phyloP scores from a whole-genome alignment of 352 stramenopile species.

The Detonula confervacea region DNA sequence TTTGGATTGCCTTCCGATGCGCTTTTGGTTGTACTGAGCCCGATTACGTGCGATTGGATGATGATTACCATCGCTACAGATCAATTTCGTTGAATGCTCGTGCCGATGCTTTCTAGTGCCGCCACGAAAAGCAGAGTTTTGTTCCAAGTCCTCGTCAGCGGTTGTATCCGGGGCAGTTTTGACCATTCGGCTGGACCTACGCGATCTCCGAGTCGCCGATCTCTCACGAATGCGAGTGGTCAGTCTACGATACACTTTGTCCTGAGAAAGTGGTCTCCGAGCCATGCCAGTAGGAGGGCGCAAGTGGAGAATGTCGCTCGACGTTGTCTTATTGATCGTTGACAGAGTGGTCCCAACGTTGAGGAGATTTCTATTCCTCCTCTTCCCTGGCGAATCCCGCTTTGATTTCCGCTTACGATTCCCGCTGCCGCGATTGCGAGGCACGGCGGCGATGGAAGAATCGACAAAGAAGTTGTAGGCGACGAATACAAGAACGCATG shows the following conservation, averaged over 20 bases:
- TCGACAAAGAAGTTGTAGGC: conserved; percentile 16
- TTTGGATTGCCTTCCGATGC: neutral
- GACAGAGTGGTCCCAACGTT: neutral
- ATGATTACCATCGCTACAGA: neutral
- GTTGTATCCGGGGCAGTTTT: neutral
- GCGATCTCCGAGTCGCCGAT: neutral
- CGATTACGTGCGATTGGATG: conserved; percentile 16
- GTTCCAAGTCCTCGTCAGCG: neutral
- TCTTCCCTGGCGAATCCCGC: neutral
- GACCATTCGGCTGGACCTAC: neutral
- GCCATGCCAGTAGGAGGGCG: conserved; percentile 9
- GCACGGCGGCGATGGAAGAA: neutral
- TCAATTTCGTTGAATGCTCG: neutral
- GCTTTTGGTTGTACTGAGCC: conserved; percentile 6
- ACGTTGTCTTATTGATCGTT: neutral
- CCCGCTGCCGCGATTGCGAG: neutral
- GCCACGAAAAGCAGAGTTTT: neutral
- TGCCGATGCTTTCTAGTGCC: neutral
- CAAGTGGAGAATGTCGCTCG: neutral
- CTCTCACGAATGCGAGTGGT: conserved; percentile 7
- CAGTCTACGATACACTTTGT: conserved; percentile 12
- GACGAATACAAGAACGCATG: conserved; percentile 7
- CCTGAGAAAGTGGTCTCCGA: neutral
- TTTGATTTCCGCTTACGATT: conserved; percentile 3
- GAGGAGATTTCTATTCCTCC: neutral